Evolutionary conservation across 495 filamentous ascomycete species (phyloP), one percentile per base, ranked within the genome.

Genomic region (Penicillium antarcticum): DNA sequence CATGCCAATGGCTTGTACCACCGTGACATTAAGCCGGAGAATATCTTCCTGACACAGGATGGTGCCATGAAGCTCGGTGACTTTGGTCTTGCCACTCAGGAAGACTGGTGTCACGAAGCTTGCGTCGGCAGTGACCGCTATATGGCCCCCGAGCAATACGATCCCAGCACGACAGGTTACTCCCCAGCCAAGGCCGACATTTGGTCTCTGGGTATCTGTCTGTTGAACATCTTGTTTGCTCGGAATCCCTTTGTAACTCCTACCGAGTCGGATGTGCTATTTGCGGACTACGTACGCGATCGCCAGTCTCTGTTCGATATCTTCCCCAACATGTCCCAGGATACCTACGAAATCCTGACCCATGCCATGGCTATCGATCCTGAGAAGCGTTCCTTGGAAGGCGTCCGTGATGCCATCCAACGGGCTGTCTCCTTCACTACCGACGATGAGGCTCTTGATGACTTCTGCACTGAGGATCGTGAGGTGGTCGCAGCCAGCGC

Each of bases 11-110:
- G 89, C 52, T 79, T 97, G 59, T 97, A 92, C 70, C 94, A 98
- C 67, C 91, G 94, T 51, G 94, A 98, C 70, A 97, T 98, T 81
- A 98, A 98, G 76, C 94, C 94, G 7, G 94, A 98, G 79, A 98
- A 98, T 74, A 95, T 98, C 70, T 97, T 98, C 72, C 78, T 98
- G 53, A 87, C 82, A 55, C 80, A 91, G 51, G 80, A 84, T 43
- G 92, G 95, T 19, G 79, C 85, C 37, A 88, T 96, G 86, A 98
- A 98, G 73, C 85, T 98, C 33, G 94, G 94, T 60, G 94, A 98
- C 69, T 95, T 97, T 65, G 94, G 94, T 48, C 78, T 98, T 39
- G 91, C 90, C 39, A 96, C 92, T 8, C 83, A 81, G 3, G 89
- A 95, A 29, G 68, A 78, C 57, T 96, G 90, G 91, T 91, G 86